Evolutionary conservation across 257 asterid species (phyloP), one percentile per base, ranked within the genome.

Genomic region (Avicennia marina): DNA sequence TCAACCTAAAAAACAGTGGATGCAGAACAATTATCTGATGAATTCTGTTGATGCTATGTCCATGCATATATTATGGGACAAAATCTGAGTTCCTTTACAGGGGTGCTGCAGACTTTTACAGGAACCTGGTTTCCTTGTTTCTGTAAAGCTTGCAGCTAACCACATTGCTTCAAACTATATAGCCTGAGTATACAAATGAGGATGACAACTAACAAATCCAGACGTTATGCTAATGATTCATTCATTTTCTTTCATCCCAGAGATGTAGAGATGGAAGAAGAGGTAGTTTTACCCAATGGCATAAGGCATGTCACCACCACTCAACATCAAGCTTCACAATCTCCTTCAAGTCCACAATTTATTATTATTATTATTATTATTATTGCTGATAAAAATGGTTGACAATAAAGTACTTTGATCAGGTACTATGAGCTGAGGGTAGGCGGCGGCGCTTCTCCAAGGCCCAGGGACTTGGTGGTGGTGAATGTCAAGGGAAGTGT

Each of bases 181-280:
- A n/a, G n/a, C n/a, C n/a, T n/a, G n/a, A n/a, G n/a, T n/a, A n/a
- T n/a, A 2, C 9, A 29, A 1, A 36, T 33, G 40, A 20, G 33
- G 7, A 29, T 36, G 41, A 2, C 12, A 36, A 36, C 10, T 3
- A 11, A 36, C 10, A 36, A 2, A 36, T 36, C 10, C 13, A 36
- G 13, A 36, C 12, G 13, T 7, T 36, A 11, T 36, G 12, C 13
- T 36, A 36, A 25, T 16, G 20, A 59, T 21, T 2, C 24, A 56
- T 19, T 46, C 36, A 38, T n/a, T 43, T 51, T 4, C 34, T 53
- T 45, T 25, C 29, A 43, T 48, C 42, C 15, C 81, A 90, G 96
- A 72, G 95, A 86, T 51, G 95, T 84, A 15, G 96, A 85, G 56
- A 80, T 78, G 66, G 82, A 80, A 76, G 95, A 82, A 70, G 97